Evolutionary conservation across 768 basidiomycete genomes (phyloP), one percentile per base, ranked within the genome.

Genomic region (Boletus sensibilis): DNA sequence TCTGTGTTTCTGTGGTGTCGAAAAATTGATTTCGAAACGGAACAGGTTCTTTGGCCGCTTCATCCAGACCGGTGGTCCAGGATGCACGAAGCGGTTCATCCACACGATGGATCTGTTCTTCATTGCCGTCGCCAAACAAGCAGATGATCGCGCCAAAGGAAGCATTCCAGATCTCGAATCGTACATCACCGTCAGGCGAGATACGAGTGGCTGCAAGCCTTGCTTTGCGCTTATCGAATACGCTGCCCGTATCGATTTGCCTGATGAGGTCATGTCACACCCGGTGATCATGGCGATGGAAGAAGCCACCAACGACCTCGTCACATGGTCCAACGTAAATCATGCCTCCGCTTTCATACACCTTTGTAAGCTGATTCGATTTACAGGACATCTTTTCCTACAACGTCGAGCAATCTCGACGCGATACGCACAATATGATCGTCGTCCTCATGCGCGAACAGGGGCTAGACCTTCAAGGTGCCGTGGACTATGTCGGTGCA

Each of bases 401-500:
- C 70, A 88, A 89, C 57, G 81, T 83, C 42, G 88, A 90, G 64
- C 88, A 89, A 68, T 80, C 86, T 3, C 80, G 83, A 14, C 80
- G 79, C 11, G 84, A 87, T 58, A 84, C 82, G 18, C 84, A 87
- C 68, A 89, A 90, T 67, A 85, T 89, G 79, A 79, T 90, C 52
- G 74, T 78, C n/a, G 83, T 89, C 49, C 77, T 88, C 59, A 88
- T 86, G 84, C 72, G 76, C 42, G 75, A 84, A 56, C 80, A 83
- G 50, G 80, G 78, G 4, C 74, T 84, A 47, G 75, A 74, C 35
- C 72, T 90, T 10, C 86, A 89, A 58, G 72, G 76, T 34, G 87
- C 88, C 4, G 69, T 90, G 29, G 81, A 88, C 67, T 79, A 79
- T 58, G 81, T 88, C 53, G 88, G 85, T 13, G 76, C 82, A 11